Percentiles rank a stretch among this genome's conserved stretches.
Conservation (phyloP, 208 protist genomes). For the Phytomonas sp. region DNA sequence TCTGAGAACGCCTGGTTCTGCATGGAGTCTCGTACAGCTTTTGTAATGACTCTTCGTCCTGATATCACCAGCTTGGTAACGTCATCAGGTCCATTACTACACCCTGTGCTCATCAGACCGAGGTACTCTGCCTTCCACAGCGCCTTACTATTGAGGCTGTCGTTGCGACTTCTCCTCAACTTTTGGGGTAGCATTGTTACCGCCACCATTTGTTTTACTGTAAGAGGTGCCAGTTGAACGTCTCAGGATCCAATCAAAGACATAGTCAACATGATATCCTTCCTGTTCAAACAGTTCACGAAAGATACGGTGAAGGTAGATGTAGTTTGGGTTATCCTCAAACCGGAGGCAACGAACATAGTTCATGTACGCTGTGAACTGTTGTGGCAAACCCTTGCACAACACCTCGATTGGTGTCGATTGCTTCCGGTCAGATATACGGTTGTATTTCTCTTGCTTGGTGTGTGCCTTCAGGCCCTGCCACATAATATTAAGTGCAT, state of each 20-base stretch:
- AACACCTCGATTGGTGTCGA: conserved; percentile 92
- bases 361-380: conserved; percentile 97
- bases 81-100: no score
- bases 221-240: conserved; percentile 56
- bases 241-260: conserved; percentile 97
- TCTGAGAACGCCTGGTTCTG: no score
- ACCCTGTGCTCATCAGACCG: not conserved
- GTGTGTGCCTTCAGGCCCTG: conserved; percentile 94
- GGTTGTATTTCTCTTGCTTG: conserved; percentile 99
- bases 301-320: conserved; percentile 97
- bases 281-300: conserved; percentile 97
- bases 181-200: conserved; percentile 11
- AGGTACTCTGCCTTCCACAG: conserved; percentile 14
- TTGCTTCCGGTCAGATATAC: conserved; percentile 97
- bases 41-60: no score
- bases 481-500: no score
- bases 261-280: conserved; percentile 96
- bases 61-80: no score
- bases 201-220: conserved; percentile 29
- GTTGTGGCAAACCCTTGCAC: conserved; percentile 89
- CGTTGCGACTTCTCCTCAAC: conserved; percentile 18
- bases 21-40: no score
- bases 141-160: conserved; percentile 14
- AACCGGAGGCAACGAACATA: conserved; percentile 96
- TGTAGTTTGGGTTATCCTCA: conserved; percentile 99